Percentiles rank a stretch among this genome's conserved stretches.
These are phyloP conservation scores for Chlorella sp. DNA, from an alignment of 139 green algal species.

Conservation along the genomic window DNA sequence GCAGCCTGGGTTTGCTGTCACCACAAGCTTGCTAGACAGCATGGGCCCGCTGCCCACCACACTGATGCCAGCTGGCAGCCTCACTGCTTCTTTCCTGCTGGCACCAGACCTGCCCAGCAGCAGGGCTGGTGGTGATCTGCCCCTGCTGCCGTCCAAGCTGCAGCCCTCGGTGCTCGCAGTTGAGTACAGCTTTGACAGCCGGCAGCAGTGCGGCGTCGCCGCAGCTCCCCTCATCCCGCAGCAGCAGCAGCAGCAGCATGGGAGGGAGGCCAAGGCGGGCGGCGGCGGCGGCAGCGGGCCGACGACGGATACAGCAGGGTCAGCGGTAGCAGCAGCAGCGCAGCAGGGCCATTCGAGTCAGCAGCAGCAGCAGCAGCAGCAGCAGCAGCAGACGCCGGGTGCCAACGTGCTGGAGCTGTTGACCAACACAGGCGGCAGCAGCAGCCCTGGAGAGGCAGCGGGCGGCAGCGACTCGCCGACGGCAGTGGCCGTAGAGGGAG, in stretches of 20 bases:
- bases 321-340: neutral
- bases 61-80: neutral
- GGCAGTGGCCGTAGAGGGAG: neutral
- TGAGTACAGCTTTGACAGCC: slow-evolving; percentile 28
- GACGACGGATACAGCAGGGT: neutral
- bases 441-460: neutral
- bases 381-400: neutral
- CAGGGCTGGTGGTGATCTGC: neutral
- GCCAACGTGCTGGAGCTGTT: neutral
- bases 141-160: slow-evolving; percentile 22
- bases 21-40: neutral
- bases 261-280: neutral
- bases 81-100: slow-evolving; percentile 38
- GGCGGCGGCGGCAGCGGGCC: neutral
- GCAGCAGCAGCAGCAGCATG: neutral
- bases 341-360: neutral
- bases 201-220: slow-evolving; percentile 31
- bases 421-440: neutral
- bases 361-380: neutral
- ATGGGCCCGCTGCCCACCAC: slow-evolving; percentile 34
- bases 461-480: neutral
- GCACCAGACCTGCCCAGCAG: neutral
- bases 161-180: slow-evolving; percentile 34
- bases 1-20: slow-evolving; percentile 34
- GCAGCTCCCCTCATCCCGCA: neutral